Conservation (phyloP, 2,329 filamentous ascomycete genomes). For the Herpotrichia juniperi region DNA sequence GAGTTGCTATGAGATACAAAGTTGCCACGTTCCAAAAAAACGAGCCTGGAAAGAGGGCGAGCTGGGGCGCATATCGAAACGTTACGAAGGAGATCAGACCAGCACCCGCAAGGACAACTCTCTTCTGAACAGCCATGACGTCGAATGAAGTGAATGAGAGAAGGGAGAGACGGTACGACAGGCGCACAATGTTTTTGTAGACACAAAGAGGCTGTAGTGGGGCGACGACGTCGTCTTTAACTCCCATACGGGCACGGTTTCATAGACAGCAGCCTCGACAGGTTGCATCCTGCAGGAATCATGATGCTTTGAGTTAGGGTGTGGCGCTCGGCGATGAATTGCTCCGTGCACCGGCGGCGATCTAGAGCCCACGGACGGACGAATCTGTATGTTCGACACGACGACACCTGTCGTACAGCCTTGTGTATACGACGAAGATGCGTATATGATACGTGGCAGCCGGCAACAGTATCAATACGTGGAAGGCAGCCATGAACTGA, state of each 20-base stretch:
- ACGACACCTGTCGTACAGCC: too few species aligned
- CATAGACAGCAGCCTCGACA: neutral
- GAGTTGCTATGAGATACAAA: constrained; percentile 48
- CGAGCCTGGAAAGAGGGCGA: constrained; percentile 32
- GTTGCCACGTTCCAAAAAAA: constrained; percentile 48
- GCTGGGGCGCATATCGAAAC: constrained; percentile 39
- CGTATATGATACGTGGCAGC: too few species aligned
- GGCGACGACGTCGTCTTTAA: neutral
- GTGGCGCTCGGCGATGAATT: too few species aligned
- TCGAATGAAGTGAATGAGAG: neutral
- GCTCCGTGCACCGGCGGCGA: neutral
- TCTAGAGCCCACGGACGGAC: neutral
- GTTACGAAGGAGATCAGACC: constrained; percentile 35
- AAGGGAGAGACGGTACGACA: constrained; percentile 1
- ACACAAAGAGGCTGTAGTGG: neutral
- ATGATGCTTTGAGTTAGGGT: neutral
- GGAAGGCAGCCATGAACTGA: too few species aligned
- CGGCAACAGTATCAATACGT: too few species aligned
- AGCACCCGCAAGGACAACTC: constrained; percentile 29
- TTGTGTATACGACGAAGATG: too few species aligned
- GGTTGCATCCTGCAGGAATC: neutral
- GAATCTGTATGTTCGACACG: neutral
- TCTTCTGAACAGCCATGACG: constrained; percentile 37
- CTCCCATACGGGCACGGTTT: neutral
- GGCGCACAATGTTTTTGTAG: too few species aligned